A percentile compares a stretch with the other conserved stretches of the same genome.
Conservation (phyloP, 768 basidiomycete species). For the Lentinula guzmanii region DNA sequence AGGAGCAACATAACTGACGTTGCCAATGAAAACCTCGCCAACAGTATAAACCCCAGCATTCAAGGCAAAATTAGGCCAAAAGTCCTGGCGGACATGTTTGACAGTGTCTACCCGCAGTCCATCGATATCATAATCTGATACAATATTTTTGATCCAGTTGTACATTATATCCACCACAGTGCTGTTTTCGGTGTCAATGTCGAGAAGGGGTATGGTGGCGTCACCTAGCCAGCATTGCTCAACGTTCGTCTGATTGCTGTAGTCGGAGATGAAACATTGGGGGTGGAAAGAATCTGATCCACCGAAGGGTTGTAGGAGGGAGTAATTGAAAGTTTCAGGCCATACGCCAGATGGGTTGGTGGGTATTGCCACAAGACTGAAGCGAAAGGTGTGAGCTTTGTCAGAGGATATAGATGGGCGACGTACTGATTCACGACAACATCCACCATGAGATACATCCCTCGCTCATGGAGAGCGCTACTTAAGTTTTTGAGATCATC, state of each 20-base stretch:
- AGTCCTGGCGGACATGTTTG: slow-evolving; percentile 54
- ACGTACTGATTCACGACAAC: slow-evolving; percentile 71
- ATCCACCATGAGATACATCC: slow-evolving; percentile 66
- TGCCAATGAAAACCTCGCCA: slow-evolving; percentile 41
- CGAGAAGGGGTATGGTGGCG: slow-evolving; percentile 50
- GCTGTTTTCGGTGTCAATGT: slow-evolving; percentile 65
- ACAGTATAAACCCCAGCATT: slow-evolving; percentile 66
- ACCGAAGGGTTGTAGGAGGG: slow-evolving; percentile 22
- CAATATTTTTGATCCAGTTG: slow-evolving; percentile 53
- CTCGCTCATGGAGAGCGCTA: slow-evolving; percentile 59
- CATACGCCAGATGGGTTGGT: slow-evolving; percentile 9
- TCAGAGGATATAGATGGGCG: background rate
- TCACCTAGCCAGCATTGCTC: slow-evolving; percentile 80
- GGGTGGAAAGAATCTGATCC: slow-evolving; percentile 42
- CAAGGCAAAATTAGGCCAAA: slow-evolving; percentile 60
- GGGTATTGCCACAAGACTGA: slow-evolving; percentile 15
- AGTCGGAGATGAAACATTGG: slow-evolving; percentile 60
- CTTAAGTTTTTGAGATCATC: slow-evolving; percentile 68
- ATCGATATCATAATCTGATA: slow-evolving; percentile 54
- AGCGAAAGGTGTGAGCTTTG: background rate
- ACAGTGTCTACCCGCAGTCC: slow-evolving; percentile 66
- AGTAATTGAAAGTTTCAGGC: slow-evolving; percentile 21
- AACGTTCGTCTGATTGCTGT: slow-evolving; percentile 47
- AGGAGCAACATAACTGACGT: slow-evolving; percentile 25
- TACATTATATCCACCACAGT: slow-evolving; percentile 46